These are phyloP conservation scores for Kwoniella sp. DNA, from an alignment of 768 basidiomycete genomes.

Conservation along the genomic window DNA sequence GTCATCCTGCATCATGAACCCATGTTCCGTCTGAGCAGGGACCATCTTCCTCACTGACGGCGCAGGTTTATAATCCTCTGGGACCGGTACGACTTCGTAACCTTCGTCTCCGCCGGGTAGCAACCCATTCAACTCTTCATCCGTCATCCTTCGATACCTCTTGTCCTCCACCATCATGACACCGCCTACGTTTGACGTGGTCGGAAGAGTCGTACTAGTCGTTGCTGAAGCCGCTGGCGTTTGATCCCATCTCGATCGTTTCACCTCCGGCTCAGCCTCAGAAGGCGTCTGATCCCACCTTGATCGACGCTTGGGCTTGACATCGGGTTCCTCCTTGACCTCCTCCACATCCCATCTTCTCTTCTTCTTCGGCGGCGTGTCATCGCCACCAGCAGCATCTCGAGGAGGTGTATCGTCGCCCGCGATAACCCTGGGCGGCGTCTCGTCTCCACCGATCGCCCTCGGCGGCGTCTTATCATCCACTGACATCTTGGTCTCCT, in stretches of 20 bases:
- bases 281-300: constrained; percentile 94
- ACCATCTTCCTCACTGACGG: constrained; percentile 63
- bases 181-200: constrained; percentile 39
- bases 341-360: constrained; percentile 81
- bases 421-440: constrained; percentile 56
- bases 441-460: constrained; percentile 61
- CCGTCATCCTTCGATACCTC: constrained; percentile 90
- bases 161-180: constrained; percentile 69
- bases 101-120: constrained; percentile 72
- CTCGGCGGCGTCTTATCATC: constrained; percentile 85
- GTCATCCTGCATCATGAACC: constrained; percentile 96
- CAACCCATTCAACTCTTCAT: constrained; percentile 91
- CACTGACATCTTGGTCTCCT: constrained; percentile 69
- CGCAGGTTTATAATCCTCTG: constrained; percentile 86
- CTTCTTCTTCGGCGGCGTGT: constrained; percentile 60
- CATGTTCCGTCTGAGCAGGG: constrained; percentile 66
- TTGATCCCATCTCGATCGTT: constrained; percentile 97
- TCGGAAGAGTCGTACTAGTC: constrained; percentile 51
- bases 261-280: constrained; percentile 66
- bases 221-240: constrained; percentile 68
- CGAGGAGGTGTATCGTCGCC: constrained; percentile 56
- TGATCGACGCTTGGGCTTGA: constrained; percentile 83
- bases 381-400: constrained; percentile 62
- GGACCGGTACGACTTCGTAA: constrained; percentile 89
- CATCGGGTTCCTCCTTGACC: constrained; percentile 73